Evolutionary conservation across 163 green algal genomes (phyloP).

Genomic region (Chloromonas sp.): DNA sequence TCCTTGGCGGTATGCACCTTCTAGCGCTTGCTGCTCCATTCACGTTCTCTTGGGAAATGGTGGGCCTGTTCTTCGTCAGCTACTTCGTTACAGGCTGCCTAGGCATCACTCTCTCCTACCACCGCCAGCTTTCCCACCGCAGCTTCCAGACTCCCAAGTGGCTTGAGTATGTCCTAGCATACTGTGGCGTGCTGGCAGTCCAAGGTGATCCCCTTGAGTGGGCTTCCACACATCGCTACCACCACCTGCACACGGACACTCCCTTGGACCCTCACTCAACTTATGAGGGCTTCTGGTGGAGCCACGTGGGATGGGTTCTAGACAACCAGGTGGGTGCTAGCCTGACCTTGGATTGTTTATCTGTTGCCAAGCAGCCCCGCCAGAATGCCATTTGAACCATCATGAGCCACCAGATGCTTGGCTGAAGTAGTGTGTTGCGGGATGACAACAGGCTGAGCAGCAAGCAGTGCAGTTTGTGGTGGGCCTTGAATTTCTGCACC

Average conservation of each 20-base stretch:
- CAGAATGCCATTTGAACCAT: neutral
- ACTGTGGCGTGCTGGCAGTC: slow-evolving; percentile 92
- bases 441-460: too few relatives aligned
- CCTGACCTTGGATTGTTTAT: neutral
- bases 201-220: slow-evolving; percentile 92
- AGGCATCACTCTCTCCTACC: slow-evolving; percentile 93
- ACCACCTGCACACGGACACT: slow-evolving; percentile 96
- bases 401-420: neutral
- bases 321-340: slow-evolving; percentile 69
- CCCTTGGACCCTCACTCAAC: slow-evolving; percentile 94
- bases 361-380: neutral
- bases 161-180: slow-evolving; percentile 96
- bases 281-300: slow-evolving; percentile 98
- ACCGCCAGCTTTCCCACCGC: slow-evolving; percentile 84
- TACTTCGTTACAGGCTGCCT: slow-evolving; percentile 86
- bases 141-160: slow-evolving; percentile 81
- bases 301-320: slow-evolving; percentile 95
- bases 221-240: slow-evolving; percentile 79
- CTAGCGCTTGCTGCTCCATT: slow-evolving; percentile 76
- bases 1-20: slow-evolving; percentile 82
- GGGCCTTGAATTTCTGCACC: neutral
- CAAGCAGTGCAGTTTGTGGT: neutral
- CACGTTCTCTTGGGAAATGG: slow-evolving; percentile 73
- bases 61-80: slow-evolving; percentile 58
- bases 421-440: too few relatives aligned